Percentiles rank a stretch among this genome's conserved stretches.
Evolutionary conservation across 768 basidiomycete genomes (phyloP).

Genomic region (Calocybe gangraenosa): DNA sequence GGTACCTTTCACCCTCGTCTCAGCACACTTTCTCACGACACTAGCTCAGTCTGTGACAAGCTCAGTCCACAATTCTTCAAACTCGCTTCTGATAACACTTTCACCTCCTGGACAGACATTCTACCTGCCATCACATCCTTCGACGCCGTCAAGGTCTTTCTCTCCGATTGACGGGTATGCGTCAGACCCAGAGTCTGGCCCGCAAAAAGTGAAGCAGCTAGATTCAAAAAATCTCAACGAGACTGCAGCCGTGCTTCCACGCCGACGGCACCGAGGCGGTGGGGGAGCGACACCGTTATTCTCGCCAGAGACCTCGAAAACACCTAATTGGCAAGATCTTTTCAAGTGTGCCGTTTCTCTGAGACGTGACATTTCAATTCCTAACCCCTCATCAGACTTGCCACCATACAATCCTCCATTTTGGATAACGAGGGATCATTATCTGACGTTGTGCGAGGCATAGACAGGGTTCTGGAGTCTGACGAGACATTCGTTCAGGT

Average conservation of each 20-base stretch:
- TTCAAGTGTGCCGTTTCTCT: constrained; percentile 50
- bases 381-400: constrained; percentile 35
- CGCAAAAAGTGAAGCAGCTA: constrained; percentile 35
- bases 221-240: constrained; percentile 10
- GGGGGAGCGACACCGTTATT: constrained; percentile 11
- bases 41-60: constrained; percentile 23
- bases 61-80: constrained; percentile 55
- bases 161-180: constrained; percentile 62
- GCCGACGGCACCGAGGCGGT: constrained; percentile 29
- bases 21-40: constrained; percentile 13
- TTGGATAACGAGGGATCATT: constrained; percentile 47
- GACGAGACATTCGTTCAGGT: constrained; percentile 40
- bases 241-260: constrained; percentile 18
- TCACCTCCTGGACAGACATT: constrained; percentile 57
- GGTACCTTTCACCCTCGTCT: constrained; percentile 19
- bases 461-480: constrained; percentile 41
- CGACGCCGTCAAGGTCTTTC: constrained; percentile 36
- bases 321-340: constrained; percentile 64
- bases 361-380: constrained; percentile 2
- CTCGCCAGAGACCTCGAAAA: constrained; percentile 28
- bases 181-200: constrained; percentile 66
- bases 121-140: constrained; percentile 43
- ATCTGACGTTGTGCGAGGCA: constrained; percentile 40
- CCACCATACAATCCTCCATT: constrained; percentile 48
- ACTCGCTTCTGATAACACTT: constrained; percentile 67